Evolutionary conservation across 169 alveolate genomes (phyloP), one percentile per base, ranked within the genome.

Genomic region (Plasmodium chabaudi): DNA sequence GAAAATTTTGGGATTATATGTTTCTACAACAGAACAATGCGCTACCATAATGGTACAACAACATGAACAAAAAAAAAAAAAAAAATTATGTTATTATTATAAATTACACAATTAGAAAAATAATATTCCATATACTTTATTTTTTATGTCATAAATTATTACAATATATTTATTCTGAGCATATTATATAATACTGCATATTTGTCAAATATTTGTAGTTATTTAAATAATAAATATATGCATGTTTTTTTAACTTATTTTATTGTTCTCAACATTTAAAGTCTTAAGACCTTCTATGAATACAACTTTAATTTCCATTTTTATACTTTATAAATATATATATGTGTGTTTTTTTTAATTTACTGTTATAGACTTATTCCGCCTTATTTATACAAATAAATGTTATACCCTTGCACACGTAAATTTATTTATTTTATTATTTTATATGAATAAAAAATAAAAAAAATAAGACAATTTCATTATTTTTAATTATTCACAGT

Each of bases 131-230:
- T 57, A 72, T 42, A 67, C 51, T 65, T 79, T 69, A 27, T 67
- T 19, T 65, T 34, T 10, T 70, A 42, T 10, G 27, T 82, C 34
- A 49, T 53, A 44, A 39, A 68, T 39, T 46, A 82, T 56, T 17
- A 64, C 65, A 72, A 82, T 72, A 82, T 68, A 82, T 47, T 82
- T 82, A 60, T 82, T 82, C 90, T 82, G 87, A 72, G 60, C 64
- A 57, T 19, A 42, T 19, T 21, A 82, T 82, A 21, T 60, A 65
- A 46, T 23, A 57, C 39, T 61, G 44, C 21, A 42, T 39, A 70
- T 39, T 49, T 59, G 51, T 55, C 53, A 47, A 59, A 64, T 56
- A 82, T 67, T 56, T 55, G 51, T 71, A 42, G 53, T 34, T 67
- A 57, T 57, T 63, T 27, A 65, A 19, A 70, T 34, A 82, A 65